phyloP scores from a whole-genome alignment of 23 red algal species.

The Gracilaria caudata region DNA sequence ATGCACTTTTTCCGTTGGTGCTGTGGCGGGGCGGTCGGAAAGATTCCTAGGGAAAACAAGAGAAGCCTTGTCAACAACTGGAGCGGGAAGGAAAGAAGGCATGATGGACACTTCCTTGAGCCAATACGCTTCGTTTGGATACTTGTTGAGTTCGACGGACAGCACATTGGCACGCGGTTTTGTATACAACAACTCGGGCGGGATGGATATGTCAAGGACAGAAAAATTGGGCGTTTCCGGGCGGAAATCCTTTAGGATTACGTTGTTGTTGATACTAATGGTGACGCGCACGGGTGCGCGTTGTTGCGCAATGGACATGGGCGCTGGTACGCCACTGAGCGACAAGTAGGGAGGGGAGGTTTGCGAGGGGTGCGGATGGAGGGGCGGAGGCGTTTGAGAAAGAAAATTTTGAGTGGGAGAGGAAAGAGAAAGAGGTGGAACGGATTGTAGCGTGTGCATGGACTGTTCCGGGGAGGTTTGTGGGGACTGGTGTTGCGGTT shows the following conservation, averaged over 20 bases:
- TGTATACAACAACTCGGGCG: background rate
- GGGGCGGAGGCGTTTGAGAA: background rate
- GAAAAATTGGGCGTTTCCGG: conserved; percentile 28
- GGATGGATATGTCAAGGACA: conserved; percentile 30
- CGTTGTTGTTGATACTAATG: conserved; percentile 21
- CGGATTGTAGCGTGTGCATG: background rate
- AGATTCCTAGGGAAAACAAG: conserved; percentile 31
- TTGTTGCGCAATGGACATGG: background rate
- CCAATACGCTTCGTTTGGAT: conserved; percentile 35
- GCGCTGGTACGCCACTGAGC: conserved; percentile 1
- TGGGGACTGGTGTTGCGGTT: background rate
- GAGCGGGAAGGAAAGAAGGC: conserved; percentile 41
- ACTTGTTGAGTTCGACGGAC: conserved; percentile 36
- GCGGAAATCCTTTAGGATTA: conserved; percentile 2
- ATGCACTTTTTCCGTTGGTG: background rate
- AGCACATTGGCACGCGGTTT: conserved; percentile 41
- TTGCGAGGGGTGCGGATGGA: background rate
- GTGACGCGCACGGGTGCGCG: conserved; percentile 12
- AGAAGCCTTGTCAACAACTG: conserved; percentile 23
- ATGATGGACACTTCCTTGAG: conserved; percentile 49
- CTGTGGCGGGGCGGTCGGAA: background rate
- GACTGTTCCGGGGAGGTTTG: background rate
- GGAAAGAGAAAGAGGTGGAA: background rate
- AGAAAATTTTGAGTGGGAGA: background rate
- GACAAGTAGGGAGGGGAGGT: background rate